A percentile compares a stretch with the other conserved stretches of the same genome.
Evolutionary conservation across 768 basidiomycete genomes (phyloP).

Genomic region (Phaeolepiota aurea): DNA sequence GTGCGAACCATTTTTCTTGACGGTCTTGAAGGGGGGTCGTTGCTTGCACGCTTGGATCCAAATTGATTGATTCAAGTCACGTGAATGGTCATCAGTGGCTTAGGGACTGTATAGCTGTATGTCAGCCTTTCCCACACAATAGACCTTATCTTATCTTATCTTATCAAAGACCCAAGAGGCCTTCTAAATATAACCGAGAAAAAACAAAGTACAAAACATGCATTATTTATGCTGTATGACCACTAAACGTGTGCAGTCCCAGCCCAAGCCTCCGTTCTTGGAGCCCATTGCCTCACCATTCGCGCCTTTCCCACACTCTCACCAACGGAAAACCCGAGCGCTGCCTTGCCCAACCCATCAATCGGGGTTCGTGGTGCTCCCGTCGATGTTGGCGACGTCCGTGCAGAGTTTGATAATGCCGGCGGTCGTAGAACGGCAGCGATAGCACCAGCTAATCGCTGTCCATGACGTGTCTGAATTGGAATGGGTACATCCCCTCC

Average conservation of each 20-base stretch:
- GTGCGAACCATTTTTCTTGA: conserved; percentile 66
- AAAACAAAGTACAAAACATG: no score
- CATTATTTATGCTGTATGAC: conserved; percentile 4
- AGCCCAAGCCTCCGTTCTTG: conserved; percentile 22
- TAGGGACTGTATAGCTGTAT: conserved; percentile 46
- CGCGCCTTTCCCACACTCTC: conserved; percentile 34
- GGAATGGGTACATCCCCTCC: conserved; percentile 2
- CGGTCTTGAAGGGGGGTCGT: conserved; percentile 42
- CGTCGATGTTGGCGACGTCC: conserved; percentile 44
- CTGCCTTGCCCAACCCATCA: conserved; percentile 13
- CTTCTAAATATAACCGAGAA: no score
- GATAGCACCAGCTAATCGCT: background rate
- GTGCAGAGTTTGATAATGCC: conserved; percentile 39
- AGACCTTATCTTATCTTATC: conserved; percentile 20
- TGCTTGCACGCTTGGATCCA: conserved; percentile 5
- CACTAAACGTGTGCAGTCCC: conserved; percentile 30
- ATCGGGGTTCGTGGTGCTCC: conserved; percentile 37
- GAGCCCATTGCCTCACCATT: conserved; percentile 41
- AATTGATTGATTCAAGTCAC: conserved; percentile 16
- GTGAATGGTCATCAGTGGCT: conserved; percentile 36
- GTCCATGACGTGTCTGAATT: conserved; percentile 20
- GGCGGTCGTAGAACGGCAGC: no score
- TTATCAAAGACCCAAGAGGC: no score
- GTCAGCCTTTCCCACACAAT: conserved; percentile 13
- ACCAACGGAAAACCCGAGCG: conserved; percentile 8